These are phyloP conservation scores for Hypoxylon intermedium DNA, from an alignment of 495 filamentous ascomycete species.

Conservation along the genomic window DNA sequence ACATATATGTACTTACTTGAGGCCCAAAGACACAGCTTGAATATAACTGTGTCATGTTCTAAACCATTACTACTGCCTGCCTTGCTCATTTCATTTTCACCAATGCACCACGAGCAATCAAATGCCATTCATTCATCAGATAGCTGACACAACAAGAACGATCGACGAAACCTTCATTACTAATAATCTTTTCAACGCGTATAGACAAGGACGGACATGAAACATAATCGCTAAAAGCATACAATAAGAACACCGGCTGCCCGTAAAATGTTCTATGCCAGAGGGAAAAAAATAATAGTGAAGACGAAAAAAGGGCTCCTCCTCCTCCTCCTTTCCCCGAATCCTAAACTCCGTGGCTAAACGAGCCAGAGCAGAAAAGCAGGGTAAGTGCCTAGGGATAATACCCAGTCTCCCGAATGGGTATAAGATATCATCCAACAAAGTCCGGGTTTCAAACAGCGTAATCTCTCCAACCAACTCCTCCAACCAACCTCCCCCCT, in stretches of 20 bases:
- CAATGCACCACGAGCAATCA: too few relatives aligned
- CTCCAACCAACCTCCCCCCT: background rate
- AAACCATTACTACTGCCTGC: too few relatives aligned
- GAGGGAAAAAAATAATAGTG: background rate
- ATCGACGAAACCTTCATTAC: background rate
- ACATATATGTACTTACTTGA: too few relatives aligned
- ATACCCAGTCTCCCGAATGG: background rate
- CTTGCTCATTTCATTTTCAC: too few relatives aligned
- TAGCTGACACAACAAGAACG: background rate
- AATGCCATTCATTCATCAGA: background rate
- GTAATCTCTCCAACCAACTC: too few relatives aligned
- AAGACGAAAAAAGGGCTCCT: background rate
- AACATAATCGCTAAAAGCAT: background rate
- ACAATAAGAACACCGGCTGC: background rate
- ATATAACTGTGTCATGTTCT: too few relatives aligned
- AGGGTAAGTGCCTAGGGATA: background rate
- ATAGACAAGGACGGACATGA: background rate
- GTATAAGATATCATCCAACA: background rate
- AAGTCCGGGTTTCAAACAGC: too few relatives aligned
- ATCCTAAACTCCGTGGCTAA: slow-evolving; percentile 31
- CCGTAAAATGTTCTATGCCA: background rate
- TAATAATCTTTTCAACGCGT: background rate
- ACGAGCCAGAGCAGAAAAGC: background rate
- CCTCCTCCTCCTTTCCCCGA: background rate
- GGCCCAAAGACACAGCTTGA: background rate